Conservation (phyloP, 2,329 filamentous ascomycete genomes). For the Taxawa tesnikishii region DNA sequence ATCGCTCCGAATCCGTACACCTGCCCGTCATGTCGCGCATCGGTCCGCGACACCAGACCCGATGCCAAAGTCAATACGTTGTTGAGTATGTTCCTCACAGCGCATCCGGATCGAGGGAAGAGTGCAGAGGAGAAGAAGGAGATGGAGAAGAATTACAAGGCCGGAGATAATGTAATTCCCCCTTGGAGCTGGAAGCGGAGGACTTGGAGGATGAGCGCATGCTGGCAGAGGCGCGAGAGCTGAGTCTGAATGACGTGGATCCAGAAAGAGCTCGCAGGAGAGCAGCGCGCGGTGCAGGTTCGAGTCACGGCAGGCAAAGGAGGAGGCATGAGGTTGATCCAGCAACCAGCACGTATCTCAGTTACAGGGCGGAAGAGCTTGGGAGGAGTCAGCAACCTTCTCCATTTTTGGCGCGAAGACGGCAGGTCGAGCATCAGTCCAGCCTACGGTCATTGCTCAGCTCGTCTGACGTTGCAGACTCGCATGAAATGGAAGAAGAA, state of each 20-base stretch:
- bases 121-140: constrained; percentile 66
- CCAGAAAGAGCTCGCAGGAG: constrained; percentile 13
- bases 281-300: constrained; percentile 4
- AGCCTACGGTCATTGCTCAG: constrained; percentile 78
- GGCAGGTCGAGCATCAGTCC: constrained; percentile 77
- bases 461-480: constrained; percentile 63
- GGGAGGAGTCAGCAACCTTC: constrained; percentile 16
- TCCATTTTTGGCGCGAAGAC: constrained; percentile 9
- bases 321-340: not conserved
- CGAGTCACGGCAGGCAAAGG: constrained; percentile 1
- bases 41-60: constrained; percentile 74
- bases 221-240: constrained; percentile 56
- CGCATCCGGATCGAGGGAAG: constrained; percentile 65
- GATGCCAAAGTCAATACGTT: constrained; percentile 86
- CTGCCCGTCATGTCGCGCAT: constrained; percentile 82
- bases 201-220: constrained; percentile 42
- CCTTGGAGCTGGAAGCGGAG: constrained; percentile 43
- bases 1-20: constrained; percentile 54
- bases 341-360: not conserved
- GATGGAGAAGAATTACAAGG: constrained; percentile 63
- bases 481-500: constrained; percentile 70
- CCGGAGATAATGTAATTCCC: constrained; percentile 70
- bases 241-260: constrained; percentile 58
- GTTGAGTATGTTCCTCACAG: constrained; percentile 73
- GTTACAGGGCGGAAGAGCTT: constrained; percentile 14